Percentiles rank a stretch among this genome's conserved stretches.
Conservation (phyloP, 257 asterid species). For the Prunella vulgaris region DNA sequence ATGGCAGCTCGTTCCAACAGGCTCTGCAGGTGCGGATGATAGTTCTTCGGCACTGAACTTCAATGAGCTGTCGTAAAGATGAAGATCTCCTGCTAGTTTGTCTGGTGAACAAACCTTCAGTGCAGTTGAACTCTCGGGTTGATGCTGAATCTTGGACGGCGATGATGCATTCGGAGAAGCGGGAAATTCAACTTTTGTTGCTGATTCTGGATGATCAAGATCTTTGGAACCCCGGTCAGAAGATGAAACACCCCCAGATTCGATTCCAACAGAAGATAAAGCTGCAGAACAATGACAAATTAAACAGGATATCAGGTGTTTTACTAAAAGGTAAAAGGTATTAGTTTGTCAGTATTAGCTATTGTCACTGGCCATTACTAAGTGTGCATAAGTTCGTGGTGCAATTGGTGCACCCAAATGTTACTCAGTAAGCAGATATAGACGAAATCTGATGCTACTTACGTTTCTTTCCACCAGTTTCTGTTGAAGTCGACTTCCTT, state of each 20-base stretch:
- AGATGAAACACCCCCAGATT: slow-evolving; percentile 25
- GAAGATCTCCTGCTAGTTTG: slow-evolving; percentile 78
- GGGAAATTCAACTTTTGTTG: slow-evolving; percentile 29
- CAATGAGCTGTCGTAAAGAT: slow-evolving; percentile 55
- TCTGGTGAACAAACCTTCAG: slow-evolving; percentile 70
- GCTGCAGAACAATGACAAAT: slow-evolving; percentile 20
- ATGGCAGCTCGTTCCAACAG: slow-evolving; percentile 80
- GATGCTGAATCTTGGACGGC: slow-evolving; percentile 32
- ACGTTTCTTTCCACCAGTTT: slow-evolving; percentile 47
- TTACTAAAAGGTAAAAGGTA: too few relatives aligned
- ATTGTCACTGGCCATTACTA: too few relatives aligned
- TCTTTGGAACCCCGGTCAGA: slow-evolving; percentile 22
- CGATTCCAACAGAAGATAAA: slow-evolving; percentile 29
- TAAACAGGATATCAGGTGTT: too few relatives aligned
- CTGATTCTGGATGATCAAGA: slow-evolving; percentile 28
- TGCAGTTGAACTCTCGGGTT: slow-evolving; percentile 37
- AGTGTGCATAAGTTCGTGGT: too few relatives aligned
- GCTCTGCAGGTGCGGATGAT: slow-evolving; percentile 84
- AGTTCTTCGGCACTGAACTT: slow-evolving; percentile 69
- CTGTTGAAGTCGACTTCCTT: slow-evolving; percentile 23
- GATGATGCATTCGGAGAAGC: slow-evolving; percentile 39
- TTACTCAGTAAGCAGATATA: too few relatives aligned
- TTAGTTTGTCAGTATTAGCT: too few relatives aligned
- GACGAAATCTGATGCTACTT: slow-evolving; percentile 4
- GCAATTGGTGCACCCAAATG: too few relatives aligned